Percentiles rank a stretch among this genome's conserved stretches.
These are phyloP conservation scores for Athelia sp. DNA, from an alignment of 1,284 basidiomycete species.

Conservation along the genomic window DNA sequence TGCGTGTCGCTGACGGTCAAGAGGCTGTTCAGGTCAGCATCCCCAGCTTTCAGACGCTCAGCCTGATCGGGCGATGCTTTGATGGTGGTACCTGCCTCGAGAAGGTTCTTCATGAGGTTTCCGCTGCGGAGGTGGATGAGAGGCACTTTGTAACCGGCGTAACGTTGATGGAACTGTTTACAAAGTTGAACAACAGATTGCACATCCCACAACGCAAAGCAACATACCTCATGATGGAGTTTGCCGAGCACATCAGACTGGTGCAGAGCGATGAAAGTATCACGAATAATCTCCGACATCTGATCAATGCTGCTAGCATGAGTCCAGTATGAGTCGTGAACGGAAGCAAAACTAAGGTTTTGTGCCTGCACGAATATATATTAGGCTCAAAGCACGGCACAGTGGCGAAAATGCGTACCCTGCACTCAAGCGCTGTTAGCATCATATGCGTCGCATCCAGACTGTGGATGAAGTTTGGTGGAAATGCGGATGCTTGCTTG, in stretches of 20 bases:
- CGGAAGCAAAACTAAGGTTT: slow-evolving; percentile 85
- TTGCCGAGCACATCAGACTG: slow-evolving; percentile 75
- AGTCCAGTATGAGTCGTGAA: slow-evolving; percentile 99
- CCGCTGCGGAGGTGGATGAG: slow-evolving; percentile 42
- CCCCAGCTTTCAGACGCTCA: slow-evolving; percentile 22
- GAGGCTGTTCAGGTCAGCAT: slow-evolving; percentile 24
- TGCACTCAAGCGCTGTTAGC: slow-evolving; percentile 90
- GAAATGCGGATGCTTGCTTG: slow-evolving; percentile 96
- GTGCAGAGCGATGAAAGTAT: slow-evolving; percentile 92
- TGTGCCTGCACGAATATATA: slow-evolving; percentile 42
- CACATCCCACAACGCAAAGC: no score
- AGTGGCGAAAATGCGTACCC: slow-evolving; percentile 38
- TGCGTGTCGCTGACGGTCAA: slow-evolving; percentile 11
- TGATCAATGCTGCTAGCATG: slow-evolving; percentile 86
- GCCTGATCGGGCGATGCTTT: slow-evolving; percentile 36
- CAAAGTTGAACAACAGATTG: slow-evolving; percentile 4
- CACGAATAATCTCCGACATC: slow-evolving; percentile 89
- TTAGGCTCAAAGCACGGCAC: background rate
- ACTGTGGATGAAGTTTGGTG: slow-evolving; percentile 98
- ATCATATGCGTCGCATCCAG: slow-evolving; percentile 99
- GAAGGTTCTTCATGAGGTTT: slow-evolving; percentile 31
- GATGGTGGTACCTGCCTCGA: slow-evolving; percentile 37
- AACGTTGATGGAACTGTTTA: slow-evolving; percentile 71
- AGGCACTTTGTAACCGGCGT: slow-evolving; percentile 73
- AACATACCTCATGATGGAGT: slow-evolving; percentile 54